Percentiles rank a stretch among this genome's conserved stretches.
Conservation (phyloP, 768 basidiomycete genomes). For the Calocera cornea region DNA sequence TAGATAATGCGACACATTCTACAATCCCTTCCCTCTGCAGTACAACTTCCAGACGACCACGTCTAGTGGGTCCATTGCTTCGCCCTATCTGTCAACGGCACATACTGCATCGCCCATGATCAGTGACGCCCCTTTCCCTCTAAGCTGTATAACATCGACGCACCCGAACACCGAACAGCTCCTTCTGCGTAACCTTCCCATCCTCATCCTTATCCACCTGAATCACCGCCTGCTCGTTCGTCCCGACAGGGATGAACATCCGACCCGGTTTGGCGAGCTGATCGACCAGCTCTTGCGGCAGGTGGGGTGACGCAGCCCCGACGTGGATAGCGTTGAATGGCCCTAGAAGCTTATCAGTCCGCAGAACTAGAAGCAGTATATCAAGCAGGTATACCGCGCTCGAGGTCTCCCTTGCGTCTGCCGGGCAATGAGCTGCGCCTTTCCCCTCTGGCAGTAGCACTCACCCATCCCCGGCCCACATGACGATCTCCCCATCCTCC, state of each 20-base stretch:
- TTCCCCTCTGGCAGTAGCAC: slow-evolving; percentile 33
- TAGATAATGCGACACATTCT: neutral
- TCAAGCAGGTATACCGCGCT: neutral
- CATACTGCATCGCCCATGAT: slow-evolving; percentile 20
- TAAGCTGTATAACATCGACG: slow-evolving; percentile 20
- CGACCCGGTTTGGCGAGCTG: slow-evolving; percentile 64
- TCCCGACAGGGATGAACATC: slow-evolving; percentile 90
- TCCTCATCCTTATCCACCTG: slow-evolving; percentile 66
- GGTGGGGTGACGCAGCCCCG: slow-evolving; percentile 71
- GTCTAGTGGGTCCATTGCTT: neutral
- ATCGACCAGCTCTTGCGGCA: slow-evolving; percentile 58
- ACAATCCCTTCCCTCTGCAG: neutral
- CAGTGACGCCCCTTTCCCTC: neutral
- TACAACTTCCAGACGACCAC: neutral
- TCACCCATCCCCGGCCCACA: slow-evolving; percentile 70
- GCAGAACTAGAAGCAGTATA: neutral
- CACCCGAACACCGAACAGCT: slow-evolving; percentile 73
- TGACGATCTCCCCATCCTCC: slow-evolving; percentile 41
- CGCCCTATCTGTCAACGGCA: slow-evolving; percentile 23
- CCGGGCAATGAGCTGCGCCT: neutral
- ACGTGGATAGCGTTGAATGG: slow-evolving; percentile 85
- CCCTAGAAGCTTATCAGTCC: slow-evolving; percentile 11
- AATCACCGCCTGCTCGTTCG: slow-evolving; percentile 39
- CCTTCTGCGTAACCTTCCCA: slow-evolving; percentile 48
- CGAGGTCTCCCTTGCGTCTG: neutral